Conservation (phyloP, 2,329 filamentous ascomycete genomes). For the Trichoderma aggressivum region DNA sequence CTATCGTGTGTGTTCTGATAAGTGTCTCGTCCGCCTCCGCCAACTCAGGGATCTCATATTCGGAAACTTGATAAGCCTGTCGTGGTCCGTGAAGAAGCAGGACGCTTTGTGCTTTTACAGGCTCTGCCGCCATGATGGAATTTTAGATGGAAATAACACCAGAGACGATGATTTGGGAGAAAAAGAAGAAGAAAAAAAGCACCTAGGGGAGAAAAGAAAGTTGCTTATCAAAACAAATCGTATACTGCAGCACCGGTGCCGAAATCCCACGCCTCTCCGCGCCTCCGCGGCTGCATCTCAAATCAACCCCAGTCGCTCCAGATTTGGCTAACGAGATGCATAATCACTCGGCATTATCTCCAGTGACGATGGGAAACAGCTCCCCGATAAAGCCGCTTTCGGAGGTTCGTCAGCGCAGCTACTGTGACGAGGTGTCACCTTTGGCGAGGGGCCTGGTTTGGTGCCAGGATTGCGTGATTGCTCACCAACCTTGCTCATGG, state of each 20-base stretch:
- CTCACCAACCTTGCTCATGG: slow-evolving; percentile 16
- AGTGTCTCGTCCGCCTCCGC: slow-evolving; percentile 48
- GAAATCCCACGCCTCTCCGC: not conserved
- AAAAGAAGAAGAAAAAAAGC: not conserved
- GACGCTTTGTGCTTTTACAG: slow-evolving; percentile 13
- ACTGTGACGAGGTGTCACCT: not conserved
- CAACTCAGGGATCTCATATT: slow-evolving; percentile 9
- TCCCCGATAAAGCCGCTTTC: slow-evolving; percentile 11
- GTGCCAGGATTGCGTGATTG: slow-evolving; percentile 18
- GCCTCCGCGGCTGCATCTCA: not conserved
- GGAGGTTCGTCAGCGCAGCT: not conserved
- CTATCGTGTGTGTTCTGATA: slow-evolving; percentile 62
- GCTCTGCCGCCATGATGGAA: slow-evolving; percentile 4
- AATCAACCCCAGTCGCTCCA: not conserved
- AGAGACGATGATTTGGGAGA: not conserved
- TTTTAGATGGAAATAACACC: not conserved
- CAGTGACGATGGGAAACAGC: not conserved
- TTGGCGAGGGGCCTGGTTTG: not conserved
- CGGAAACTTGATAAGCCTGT: slow-evolving; percentile 14
- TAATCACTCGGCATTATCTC: not conserved
- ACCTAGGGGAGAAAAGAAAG: not conserved
- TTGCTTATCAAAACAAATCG: not conserved
- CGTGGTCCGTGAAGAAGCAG: slow-evolving; percentile 17
- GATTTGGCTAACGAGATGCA: slow-evolving; percentile 2
- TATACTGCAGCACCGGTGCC: not conserved